Conservation (phyloP, 257 asterid species). For the Primulina huaijiensis region DNA sequence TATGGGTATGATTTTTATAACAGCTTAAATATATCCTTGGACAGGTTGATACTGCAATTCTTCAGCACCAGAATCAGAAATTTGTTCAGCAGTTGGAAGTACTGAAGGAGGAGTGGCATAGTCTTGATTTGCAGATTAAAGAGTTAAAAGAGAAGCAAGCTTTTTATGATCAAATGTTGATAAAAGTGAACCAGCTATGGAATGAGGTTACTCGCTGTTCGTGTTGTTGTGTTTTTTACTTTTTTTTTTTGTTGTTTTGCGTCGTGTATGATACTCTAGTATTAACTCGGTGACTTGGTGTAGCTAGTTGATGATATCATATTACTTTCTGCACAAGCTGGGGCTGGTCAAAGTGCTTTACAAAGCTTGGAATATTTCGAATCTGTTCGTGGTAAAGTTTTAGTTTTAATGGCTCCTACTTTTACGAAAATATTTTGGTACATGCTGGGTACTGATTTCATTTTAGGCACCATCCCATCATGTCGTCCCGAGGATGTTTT, state of each 20-base stretch:
- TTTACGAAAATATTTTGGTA: conserved; percentile 9
- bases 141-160: conserved; percentile 69
- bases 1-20: conserved; percentile 7
- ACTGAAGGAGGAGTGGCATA: conserved; percentile 74
- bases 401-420: conserved; percentile 10
- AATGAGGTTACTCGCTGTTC: conserved; percentile 57
- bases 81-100: conserved; percentile 86
- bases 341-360: conserved; percentile 52
- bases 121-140: conserved; percentile 67
- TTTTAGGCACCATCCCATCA: conserved; percentile 69
- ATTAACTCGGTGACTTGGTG: conserved; percentile 27
- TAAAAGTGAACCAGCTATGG: conserved; percentile 77
- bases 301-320: conserved; percentile 77
- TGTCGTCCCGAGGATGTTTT: conserved; percentile 85
- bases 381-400: conserved; percentile 62
- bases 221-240: background rate
- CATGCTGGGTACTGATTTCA: conserved; percentile 28
- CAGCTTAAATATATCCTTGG: conserved; percentile 19
- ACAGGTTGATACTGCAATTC: conserved; percentile 93
- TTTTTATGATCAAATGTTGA: conserved; percentile 65
- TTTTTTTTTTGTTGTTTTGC: conserved; percentile 14
- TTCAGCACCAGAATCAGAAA: conserved; percentile 93
- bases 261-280: conserved; percentile 14
- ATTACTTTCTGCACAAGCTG: conserved; percentile 71
- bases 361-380: conserved; percentile 54